Conservation (phyloP, 768 basidiomycete genomes). For the Hypholoma fasciculare region DNA sequence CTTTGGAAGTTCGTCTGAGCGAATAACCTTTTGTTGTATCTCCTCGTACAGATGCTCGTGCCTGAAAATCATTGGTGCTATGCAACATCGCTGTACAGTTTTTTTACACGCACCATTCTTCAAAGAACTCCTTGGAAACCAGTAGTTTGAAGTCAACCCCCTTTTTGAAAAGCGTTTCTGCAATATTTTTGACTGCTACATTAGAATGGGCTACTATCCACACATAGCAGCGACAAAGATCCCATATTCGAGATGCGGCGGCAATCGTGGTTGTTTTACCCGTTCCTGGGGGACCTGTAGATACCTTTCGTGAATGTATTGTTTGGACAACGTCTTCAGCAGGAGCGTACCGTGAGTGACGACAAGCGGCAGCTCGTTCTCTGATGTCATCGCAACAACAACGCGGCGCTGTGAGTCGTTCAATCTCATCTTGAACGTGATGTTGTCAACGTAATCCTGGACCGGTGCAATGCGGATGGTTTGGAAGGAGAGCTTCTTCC, state of each 20-base stretch:
- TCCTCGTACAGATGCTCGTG: conserved; percentile 48
- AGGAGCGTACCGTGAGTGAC: conserved; percentile 36
- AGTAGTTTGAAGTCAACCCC: conserved; percentile 40
- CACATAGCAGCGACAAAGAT: conserved; percentile 16
- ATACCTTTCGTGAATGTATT: not conserved
- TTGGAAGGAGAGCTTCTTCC: conserved; percentile 9
- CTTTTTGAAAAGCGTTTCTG: conserved; percentile 37
- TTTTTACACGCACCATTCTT: conserved; percentile 37
- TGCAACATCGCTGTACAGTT: not conserved
- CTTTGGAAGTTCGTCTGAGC: conserved; percentile 40
- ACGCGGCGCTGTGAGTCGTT: conserved; percentile 40
- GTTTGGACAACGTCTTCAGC: not conserved
- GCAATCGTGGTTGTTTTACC: conserved; percentile 56
- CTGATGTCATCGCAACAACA: conserved; percentile 33
- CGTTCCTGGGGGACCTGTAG: conserved; percentile 48
- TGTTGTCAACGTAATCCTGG: not conserved
- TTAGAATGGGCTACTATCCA: conserved; percentile 53
- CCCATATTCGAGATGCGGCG: conserved; percentile 40
- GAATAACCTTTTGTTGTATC: conserved; percentile 34
- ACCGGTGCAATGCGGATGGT: not conserved
- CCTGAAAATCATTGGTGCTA: conserved; percentile 28
- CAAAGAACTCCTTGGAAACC: conserved; percentile 48
- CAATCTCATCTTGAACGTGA: conserved; percentile 14
- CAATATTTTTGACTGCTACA: conserved; percentile 52
- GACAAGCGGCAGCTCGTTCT: conserved; percentile 24